These are phyloP conservation scores for Periconia digitata DNA, from an alignment of 2,329 filamentous ascomycete species.

Conservation along the genomic window DNA sequence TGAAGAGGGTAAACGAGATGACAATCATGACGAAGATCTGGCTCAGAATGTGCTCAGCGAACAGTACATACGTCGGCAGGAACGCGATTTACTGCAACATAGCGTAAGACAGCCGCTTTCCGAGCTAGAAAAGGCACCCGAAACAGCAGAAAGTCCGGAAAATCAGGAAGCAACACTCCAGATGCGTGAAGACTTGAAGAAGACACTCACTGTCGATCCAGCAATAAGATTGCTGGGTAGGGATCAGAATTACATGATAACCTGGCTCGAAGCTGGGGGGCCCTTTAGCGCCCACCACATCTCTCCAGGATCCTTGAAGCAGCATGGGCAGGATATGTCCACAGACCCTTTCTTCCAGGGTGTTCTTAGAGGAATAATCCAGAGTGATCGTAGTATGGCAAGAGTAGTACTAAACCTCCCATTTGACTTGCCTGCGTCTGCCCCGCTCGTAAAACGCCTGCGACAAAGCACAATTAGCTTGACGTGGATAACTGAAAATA, in stretches of 20 bases:
- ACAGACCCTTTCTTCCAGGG: conserved; percentile 13
- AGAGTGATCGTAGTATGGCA: conserved; percentile 24
- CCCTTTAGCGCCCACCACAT: conserved; percentile 29
- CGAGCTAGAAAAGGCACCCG: neutral
- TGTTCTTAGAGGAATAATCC: conserved; percentile 23
- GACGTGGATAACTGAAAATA: too few species aligned
- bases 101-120: neutral
- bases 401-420: conserved; percentile 28
- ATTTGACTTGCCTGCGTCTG: conserved; percentile 28
- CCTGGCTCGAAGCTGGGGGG: conserved; percentile 30
- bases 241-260: conserved; percentile 31
- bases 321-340: neutral
- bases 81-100: conserved; percentile 20
- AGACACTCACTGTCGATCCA: neutral
- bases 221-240: conserved; percentile 18
- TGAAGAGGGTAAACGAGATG: conserved; percentile 11
- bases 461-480: too few species aligned
- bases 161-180: neutral
- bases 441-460: conserved; percentile 26
- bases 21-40: conserved; percentile 21
- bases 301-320: conserved; percentile 30
- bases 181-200: neutral
- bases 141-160: neutral
- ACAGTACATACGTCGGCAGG: conserved; percentile 28
- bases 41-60: conserved; percentile 32